These are phyloP conservation scores for Fomitopsis serialis DNA, from an alignment of 768 basidiomycete species.

Conservation along the genomic window DNA sequence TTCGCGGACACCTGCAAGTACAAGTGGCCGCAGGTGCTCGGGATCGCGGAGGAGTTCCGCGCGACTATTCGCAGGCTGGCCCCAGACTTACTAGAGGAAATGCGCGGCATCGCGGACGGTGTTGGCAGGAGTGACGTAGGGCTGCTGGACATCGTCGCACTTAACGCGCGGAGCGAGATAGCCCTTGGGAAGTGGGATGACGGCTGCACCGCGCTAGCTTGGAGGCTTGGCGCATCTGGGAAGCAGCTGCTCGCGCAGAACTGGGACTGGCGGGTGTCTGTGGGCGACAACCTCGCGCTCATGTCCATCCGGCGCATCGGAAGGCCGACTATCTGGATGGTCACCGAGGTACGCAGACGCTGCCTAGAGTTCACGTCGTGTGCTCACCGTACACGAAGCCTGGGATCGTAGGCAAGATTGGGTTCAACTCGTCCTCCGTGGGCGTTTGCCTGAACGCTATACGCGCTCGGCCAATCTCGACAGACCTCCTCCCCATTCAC, in stretches of 20 bases:
- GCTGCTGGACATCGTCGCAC: slow-evolving; percentile 28
- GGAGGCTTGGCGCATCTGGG: slow-evolving; percentile 16
- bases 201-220: slow-evolving; percentile 29
- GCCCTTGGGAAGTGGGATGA: slow-evolving; percentile 31
- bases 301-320: slow-evolving; percentile 22
- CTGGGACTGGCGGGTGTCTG: slow-evolving; percentile 31
- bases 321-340: slow-evolving; percentile 31
- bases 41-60: slow-evolving; percentile 21
- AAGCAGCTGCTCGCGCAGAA: slow-evolving; percentile 29
- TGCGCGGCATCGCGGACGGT: slow-evolving; percentile 30
- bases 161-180: slow-evolving; percentile 34
- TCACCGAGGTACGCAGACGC: slow-evolving; percentile 25
- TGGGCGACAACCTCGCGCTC: slow-evolving; percentile 29
- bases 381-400: slow-evolving; percentile 15
- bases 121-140: slow-evolving; percentile 9
- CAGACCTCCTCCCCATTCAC: slow-evolving; percentile 28
- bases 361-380: background rate
- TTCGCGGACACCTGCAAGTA: slow-evolving; percentile 27
- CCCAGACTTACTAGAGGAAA: slow-evolving; percentile 27
- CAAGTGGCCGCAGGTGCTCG: slow-evolving; percentile 27
- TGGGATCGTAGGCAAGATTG: slow-evolving; percentile 34
- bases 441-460: slow-evolving; percentile 34
- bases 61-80: slow-evolving; percentile 19
- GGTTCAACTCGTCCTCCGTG: slow-evolving; percentile 30
- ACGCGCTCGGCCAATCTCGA: slow-evolving; percentile 26